Base-by-base conservation (phyloP, 306 rosid genomes). In the Castanea sativa region DNA sequence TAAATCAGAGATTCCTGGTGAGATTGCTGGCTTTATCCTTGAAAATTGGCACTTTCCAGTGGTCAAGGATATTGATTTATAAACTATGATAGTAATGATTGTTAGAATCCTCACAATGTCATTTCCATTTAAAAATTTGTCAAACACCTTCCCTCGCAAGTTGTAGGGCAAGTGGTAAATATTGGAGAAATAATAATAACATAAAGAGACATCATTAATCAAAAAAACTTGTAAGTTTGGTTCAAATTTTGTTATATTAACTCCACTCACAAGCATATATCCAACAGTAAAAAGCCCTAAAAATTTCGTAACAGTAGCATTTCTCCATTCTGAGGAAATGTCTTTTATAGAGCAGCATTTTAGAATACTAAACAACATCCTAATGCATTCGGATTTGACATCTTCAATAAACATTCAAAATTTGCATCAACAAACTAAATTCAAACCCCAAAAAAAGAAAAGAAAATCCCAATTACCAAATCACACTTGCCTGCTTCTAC, bases 401-500 rank as follows among this genome's bases (percentile, higher is more conserved):
- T 29, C 69, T 63, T 35, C n/a, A 63, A 63, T 12, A 23, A 25
- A 25, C 49, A 12, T 65, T 65, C 49, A 18, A 11, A 32, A 27
- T 3, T 64, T 61, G 74, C 25, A 27, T 53, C 19, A 69, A 38
- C 1, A 74, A 10, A 38, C 23, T 30, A 35, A 60, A 33, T 57
- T 78, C 56, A 69, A 64, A 25, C 27, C 51, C 45, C 45, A 8
- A 41, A 41, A 41, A 41, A 16, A 25, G 27, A 25, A 63, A 9
- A 15, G 43, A 75, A 65, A 57, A 35, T 12, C 16, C 5, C 19
- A 63, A n/a, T 13, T 35, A 38, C 38, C 20, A 70, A 80, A 35
- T 63, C 6, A 57, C 32, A 68, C 87, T 91, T 88, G 87, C 98
- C 99, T 91, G 94, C 99, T 91, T 88, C 98, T 86, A 9, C 98